Evolutionary conservation across 2,329 filamentous ascomycete genomes (phyloP), one percentile per base, ranked within the genome.

Genomic region (Rosellinia necatrix): DNA sequence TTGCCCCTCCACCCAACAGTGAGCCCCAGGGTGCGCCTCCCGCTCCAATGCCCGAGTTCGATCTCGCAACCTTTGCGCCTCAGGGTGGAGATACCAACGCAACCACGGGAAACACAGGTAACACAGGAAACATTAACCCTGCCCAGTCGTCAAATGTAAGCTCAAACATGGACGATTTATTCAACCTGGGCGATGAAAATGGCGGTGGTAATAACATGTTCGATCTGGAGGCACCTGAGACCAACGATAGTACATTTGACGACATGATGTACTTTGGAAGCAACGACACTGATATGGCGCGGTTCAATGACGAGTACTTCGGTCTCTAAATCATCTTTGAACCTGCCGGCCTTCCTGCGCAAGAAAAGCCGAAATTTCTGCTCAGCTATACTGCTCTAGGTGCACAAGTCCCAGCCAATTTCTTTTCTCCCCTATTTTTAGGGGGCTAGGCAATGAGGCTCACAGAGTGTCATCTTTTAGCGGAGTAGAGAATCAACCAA

Each of bases 261-360:
- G 77, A 82, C 43, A 63, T 68, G 56, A 69, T 83, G 56, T 82
- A 76, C 59, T 78, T 77, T 48, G 72, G 71, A 55, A 74, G 66
- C 6, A 76, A 75, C 56, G 75, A 77, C 48, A 71, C 77, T 63
- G 75, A 75, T 49, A 75, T 78, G 62, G 75, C 72, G 6, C 75
- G 79, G 43, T 81, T 79, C 54, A 78, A 83, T 56, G 70, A 76
- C 19, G 70, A 72, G 3, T 81, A 75, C 56, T 81, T 81, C 60
- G 74, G 72, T 6, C 67, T 78, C 3, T 64, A 60, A 47, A 2
- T 4, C 6, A 40, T 19, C 24, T 29, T 21, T 10, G 13, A n/a
- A n/a, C 13, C 29, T 17, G 12, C 8, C 13, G 17, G 24, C 19
- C 1, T 8, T 17, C 22, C 13, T 40, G 13, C n/a, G n/a, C n/a